Evolutionary conservation across 352 stramenopile genomes (phyloP).

Genomic region (Phytophthora melonis): DNA sequence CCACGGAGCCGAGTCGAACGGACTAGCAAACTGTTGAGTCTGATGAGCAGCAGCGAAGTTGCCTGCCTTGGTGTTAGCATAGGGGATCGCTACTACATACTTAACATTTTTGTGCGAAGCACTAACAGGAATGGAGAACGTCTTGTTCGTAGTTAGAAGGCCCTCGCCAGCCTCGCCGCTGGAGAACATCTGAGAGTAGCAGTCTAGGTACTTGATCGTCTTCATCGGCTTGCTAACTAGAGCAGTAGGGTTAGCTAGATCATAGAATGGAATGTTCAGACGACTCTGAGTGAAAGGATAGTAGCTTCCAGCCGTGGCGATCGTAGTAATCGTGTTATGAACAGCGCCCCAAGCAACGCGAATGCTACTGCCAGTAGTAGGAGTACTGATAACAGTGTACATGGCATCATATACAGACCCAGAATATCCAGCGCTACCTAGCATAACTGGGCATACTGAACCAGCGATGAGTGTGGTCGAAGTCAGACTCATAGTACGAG

Average conservation of each 20-base stretch:
- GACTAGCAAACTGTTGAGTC: background rate
- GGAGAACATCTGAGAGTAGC: slow-evolving; percentile 38
- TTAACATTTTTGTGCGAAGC: background rate
- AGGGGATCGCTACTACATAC: background rate
- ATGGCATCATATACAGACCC: too few relatives aligned
- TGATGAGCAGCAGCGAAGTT: background rate
- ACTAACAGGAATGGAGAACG: background rate
- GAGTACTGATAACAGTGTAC: too few relatives aligned
- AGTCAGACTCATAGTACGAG: too few relatives aligned
- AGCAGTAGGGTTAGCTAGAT: slow-evolving; percentile 29
- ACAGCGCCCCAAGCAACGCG: too few relatives aligned
- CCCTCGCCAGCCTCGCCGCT: background rate
- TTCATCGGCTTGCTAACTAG: slow-evolving; percentile 41
- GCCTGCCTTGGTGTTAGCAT: too few relatives aligned
- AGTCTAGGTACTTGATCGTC: too few relatives aligned
- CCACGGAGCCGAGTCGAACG: too few relatives aligned
- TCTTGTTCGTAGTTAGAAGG: slow-evolving; percentile 12
- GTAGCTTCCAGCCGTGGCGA: background rate
- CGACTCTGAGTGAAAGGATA: background rate
- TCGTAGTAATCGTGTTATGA: background rate
- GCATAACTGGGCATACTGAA: background rate
- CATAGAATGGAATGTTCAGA: slow-evolving; percentile 42
- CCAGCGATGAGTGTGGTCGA: background rate
- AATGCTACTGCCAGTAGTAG: too few relatives aligned
- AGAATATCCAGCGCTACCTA: background rate